phyloP scores from a whole-genome alignment of 805 yeast genomes.

The Barnettozyma californica region DNA sequence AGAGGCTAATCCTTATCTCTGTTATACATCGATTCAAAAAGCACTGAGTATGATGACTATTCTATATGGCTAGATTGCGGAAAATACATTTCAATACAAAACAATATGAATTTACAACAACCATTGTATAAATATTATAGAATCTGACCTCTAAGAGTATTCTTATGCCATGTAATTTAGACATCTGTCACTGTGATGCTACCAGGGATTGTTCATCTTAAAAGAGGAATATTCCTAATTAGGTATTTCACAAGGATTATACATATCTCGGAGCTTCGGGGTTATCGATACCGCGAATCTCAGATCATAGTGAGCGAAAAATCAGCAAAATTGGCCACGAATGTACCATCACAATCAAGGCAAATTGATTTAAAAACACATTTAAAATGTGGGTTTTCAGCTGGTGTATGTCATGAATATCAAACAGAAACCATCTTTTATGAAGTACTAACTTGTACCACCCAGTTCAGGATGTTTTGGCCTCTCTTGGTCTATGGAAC shows the following conservation, averaged over 20 bases:
- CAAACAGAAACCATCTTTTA: not conserved
- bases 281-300: not conserved
- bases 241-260: not conserved
- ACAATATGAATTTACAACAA: too few relatives aligned
- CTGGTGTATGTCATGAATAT: slow-evolving; percentile 35
- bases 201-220: not conserved
- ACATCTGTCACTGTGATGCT: too few relatives aligned
- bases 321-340: not conserved
- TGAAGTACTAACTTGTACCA: not conserved
- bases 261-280: not conserved
- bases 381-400: slow-evolving; percentile 39
- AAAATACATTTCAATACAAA: too few relatives aligned
- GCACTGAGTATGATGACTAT: too few relatives aligned
- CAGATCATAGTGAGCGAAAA: not conserved
- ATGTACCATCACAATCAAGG: not conserved
- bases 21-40: too few relatives aligned
- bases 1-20: too few relatives aligned
- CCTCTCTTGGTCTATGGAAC: slow-evolving; percentile 81
- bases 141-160: too few relatives aligned
- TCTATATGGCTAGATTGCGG: too few relatives aligned
- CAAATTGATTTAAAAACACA: not conserved
- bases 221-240: not conserved
- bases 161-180: too few relatives aligned
- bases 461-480: slow-evolving; percentile 48
- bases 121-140: too few relatives aligned